Conservation (phyloP, 305 asterid genomes). For the Fraxinus latifolia region DNA sequence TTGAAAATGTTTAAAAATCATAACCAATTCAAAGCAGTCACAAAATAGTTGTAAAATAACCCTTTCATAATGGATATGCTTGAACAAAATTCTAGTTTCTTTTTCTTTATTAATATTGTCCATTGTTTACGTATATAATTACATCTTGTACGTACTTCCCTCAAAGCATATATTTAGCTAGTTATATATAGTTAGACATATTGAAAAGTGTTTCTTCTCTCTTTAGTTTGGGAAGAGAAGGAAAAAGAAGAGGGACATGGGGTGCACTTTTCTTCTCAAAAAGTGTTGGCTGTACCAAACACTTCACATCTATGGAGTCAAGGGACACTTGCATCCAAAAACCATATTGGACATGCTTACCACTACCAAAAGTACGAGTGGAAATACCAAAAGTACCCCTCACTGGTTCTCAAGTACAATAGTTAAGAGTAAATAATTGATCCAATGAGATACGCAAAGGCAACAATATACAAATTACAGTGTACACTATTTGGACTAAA, state of each 20-base stretch:
- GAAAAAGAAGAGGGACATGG: not conserved
- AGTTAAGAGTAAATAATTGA: not conserved
- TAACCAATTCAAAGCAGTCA: not conserved
- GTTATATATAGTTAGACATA: not conserved
- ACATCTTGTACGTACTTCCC: not conserved
- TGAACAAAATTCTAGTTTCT: not conserved
- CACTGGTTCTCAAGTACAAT: not conserved
- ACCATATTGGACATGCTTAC: not conserved
- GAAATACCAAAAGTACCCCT: not conserved
- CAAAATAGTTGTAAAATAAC: not conserved
- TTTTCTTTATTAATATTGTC: not conserved
- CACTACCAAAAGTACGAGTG: not conserved
- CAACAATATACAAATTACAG: not conserved
- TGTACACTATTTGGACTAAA: not conserved
- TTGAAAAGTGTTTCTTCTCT: not conserved
- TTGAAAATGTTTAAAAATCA: not conserved
- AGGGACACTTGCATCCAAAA: not conserved
- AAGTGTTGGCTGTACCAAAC: not conserved
- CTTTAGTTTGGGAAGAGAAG: not conserved
- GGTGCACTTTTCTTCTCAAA: not conserved
- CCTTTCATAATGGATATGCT: not conserved
- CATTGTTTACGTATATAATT: not conserved
- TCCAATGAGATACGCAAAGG: not conserved
- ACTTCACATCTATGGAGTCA: not conserved
- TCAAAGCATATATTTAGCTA: not conserved